Base-by-base conservation (phyloP, 1,284 basidiomycete genomes). In the Ganoderma multipileum region DNA sequence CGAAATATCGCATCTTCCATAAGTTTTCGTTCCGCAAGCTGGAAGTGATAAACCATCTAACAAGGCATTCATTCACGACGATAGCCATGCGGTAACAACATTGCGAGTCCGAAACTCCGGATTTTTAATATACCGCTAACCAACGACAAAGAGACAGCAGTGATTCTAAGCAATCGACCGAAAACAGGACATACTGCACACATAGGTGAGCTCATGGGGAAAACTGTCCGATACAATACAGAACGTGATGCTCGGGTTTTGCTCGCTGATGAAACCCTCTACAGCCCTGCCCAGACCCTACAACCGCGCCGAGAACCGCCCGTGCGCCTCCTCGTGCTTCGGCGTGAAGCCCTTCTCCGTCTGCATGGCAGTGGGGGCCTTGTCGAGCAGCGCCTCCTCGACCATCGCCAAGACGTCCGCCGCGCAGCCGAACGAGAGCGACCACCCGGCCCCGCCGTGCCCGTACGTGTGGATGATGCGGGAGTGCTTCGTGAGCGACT, bases 381-480 rank as follows among this genome's bases (percentile, higher is more conserved):
- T 55, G 52, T 55, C 52, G 23, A 55, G 52, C 28, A 55, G 47
- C 47, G 62, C 66, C 62, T 64, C 67, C 50, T 68, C 67, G 6
- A 68, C 64, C 63, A 68, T 20, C 28, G 63, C 63, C 59, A 68
- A 23, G 20, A 65, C 63, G n/a, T 68, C 63, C 16, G 54, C 64
- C 23, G 67, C 67, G 20, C 63, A 68, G 38, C 67, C 67, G 20
- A 68, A 68, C 39, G 67, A 52, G 42, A 68, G 67, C 38, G 67
- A 65, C 63, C 63, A 68, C 11, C 79, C 79, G 2, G 77, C 71
- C 3, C 80, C 79, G 28, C 79, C 80, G 42, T 81, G 79, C 14
- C 79, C 80, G 66, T 81, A 82, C 0, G 77, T 77, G 69, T 82
- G 80, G 28, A 81, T 70, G 62, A 81, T 79, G 0, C 73, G 70